Base-by-base conservation (phyloP, 2,329 filamentous ascomycete species). In the Penicillium sp. region DNA sequence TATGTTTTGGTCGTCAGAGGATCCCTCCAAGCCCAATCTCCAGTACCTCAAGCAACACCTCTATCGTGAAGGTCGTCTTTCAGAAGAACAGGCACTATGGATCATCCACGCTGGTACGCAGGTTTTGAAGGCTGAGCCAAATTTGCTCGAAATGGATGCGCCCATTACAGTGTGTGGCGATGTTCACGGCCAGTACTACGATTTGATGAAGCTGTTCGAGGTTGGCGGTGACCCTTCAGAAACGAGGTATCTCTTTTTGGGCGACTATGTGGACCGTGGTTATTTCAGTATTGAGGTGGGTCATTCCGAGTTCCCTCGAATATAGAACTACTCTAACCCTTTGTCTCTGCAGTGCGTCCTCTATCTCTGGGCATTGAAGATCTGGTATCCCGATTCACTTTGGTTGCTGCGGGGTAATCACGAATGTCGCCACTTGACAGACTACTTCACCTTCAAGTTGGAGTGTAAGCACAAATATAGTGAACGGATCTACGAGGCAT, bases 381-480 rank as follows among this genome's bases (percentile, higher is more conserved):
- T 98, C 67, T 95, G 95, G 82, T 98, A 97, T 68, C 93, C 93
- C 47, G 89, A 97, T 72, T 91, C 88, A 19, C 82, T 98, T 50
- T 98, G 93, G 93, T 79, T 98, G 61, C 81, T 98, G 60, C 87
- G 93, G 64, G 93, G 93, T 60, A 98, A 98, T 73, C 93, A 98
- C 75, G 93, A 98, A 74, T 98, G 93, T 72, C 85, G 93, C 64
- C 93, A 98, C 76, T 80, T 98, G 79, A 98, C 93, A 51, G 93
- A 98, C 69, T 98, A 98, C 78, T 98, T 98, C 75, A 98, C 93
- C 54, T 98, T 98, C 78, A 97, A 98, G 78, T 83, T 98, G 51
- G 93, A 98, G 72, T 98, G 93, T 79, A 96, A 95, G 76, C 93
- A 98, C 81, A 98, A 98, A 72, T 98, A 98, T 74, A 95, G 88